These are phyloP conservation scores for Solanum medicagineum DNA, from an alignment of 257 asterid genomes.

Conservation along the genomic window DNA sequence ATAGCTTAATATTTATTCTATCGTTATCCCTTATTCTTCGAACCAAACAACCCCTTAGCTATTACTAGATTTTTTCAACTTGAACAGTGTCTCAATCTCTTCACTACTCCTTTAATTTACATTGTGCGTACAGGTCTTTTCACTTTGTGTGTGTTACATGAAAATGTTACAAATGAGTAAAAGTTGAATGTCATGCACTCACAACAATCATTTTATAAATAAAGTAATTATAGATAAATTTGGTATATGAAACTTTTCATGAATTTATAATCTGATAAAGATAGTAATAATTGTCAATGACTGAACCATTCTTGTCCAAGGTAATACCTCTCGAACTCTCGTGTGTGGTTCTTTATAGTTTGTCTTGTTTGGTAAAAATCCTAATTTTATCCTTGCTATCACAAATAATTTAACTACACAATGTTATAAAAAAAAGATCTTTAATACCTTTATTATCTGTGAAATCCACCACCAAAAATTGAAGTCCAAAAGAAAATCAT, in stretches of 20 bases:
- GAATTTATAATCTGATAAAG: neutral
- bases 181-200: neutral
- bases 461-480: neutral
- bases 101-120: neutral
- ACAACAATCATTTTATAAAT: neutral
- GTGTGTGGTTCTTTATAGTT: neutral
- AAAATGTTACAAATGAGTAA: neutral
- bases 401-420: neutral
- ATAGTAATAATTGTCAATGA: neutral
- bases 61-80: neutral
- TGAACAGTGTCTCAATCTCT: slow-evolving; percentile 1
- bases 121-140: neutral
- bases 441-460: neutral
- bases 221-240: neutral
- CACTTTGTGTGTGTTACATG: neutral
- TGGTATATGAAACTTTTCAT: no score
- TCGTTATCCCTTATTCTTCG: neutral
- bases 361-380: neutral
- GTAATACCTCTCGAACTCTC: neutral
- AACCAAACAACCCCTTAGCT: neutral
- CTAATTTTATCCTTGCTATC: neutral
- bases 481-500: no score
- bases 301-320: neutral
- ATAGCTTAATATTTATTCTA: neutral
- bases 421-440: neutral